Evolutionary conservation across 2,329 filamentous ascomycete genomes (phyloP), one percentile per base, ranked within the genome.

Genomic region (Penicillium corylophilum): DNA sequence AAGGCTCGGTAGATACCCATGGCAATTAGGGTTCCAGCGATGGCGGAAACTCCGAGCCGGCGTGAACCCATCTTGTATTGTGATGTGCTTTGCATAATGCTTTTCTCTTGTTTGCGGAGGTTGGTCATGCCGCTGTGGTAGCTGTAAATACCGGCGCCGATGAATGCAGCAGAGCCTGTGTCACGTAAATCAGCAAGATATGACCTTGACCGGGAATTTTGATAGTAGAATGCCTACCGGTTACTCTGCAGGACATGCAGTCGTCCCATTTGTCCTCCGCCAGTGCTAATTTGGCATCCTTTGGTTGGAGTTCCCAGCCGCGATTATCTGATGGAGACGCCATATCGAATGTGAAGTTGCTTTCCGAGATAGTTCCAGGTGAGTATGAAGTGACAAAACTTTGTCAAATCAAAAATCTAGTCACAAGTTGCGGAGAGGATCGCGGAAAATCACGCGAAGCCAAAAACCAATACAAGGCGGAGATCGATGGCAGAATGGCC

Each of bases 131-230:
- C 89, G 3, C 87, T 88, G 55, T 84, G 77, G 73, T 91, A 92
- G 70, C 85, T 91, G 73, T 92, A 94, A 1, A 79, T 84, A 3
- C 85, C 89, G 15, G 93, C 82, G 1, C 87, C 87, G 50, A 90
- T 77, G 57, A 94, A 90, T 1, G 88, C 87, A 35, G 84, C 80
- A 64, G 87, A 86, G 40, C 89, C 89, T 92, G 15, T 29, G 43
- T 10, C n/a, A 13, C 5, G 2, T 2, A 10, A 42, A 26, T 65
- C 24, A 62, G 51, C 18, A 42, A 49, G 5, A 1, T 13, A 26
- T 10, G 13, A n/a, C 22, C 29, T 16, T 26, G 5, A 8, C 1
- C 5, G 15, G 7, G 35, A 6, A 13, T n/a, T 35, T 7, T 24
- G 3, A 52, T 15, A 10, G 2, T 16, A 24, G 39, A 26, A 5